A percentile compares a stretch with the other conserved stretches of the same genome.
These are phyloP conservation scores for Thinopyrum elongatum DNA, from an alignment of 176 grass and related monocot genomes.

Conservation along the genomic window DNA sequence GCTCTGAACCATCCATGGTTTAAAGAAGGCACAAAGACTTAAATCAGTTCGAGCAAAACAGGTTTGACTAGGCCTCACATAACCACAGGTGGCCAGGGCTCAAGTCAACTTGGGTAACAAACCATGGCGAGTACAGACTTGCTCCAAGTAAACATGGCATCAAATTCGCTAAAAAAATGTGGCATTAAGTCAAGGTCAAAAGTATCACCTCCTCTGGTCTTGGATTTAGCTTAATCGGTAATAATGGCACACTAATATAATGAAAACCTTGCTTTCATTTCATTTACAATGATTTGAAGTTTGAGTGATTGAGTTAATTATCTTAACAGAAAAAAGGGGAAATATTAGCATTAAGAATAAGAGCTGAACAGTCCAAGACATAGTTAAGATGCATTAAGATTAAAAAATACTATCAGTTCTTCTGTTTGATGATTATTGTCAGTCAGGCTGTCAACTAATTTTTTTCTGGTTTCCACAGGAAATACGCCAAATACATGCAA, in stretches of 20 bases:
- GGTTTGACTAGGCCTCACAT: background rate
- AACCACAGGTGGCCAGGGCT: background rate
- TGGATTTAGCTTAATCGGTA: background rate
- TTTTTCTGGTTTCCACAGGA: background rate
- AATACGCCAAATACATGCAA: background rate
- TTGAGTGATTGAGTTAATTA: background rate
- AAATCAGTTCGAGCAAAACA: constrained; percentile 6
- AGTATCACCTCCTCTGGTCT: background rate
- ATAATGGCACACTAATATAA: background rate
- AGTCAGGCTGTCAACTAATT: background rate
- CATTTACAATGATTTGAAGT: background rate
- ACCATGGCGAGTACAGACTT: background rate
- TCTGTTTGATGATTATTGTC: background rate
- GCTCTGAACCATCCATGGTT: constrained; percentile 28
- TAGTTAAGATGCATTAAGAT: background rate
- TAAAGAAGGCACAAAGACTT: background rate
- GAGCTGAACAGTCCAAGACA: background rate
- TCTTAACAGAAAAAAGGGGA: background rate
- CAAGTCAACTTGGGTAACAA: background rate
- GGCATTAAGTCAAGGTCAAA: background rate
- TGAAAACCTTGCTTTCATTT: background rate
- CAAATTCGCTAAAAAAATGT: background rate
- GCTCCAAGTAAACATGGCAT: background rate
- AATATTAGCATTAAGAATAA: background rate
- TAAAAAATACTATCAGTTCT: background rate